Evolutionary conservation across 2,329 filamentous ascomycete genomes (phyloP), one percentile per base, ranked within the genome.

Genomic region (Pseudovirgaria hyperparasitica): DNA sequence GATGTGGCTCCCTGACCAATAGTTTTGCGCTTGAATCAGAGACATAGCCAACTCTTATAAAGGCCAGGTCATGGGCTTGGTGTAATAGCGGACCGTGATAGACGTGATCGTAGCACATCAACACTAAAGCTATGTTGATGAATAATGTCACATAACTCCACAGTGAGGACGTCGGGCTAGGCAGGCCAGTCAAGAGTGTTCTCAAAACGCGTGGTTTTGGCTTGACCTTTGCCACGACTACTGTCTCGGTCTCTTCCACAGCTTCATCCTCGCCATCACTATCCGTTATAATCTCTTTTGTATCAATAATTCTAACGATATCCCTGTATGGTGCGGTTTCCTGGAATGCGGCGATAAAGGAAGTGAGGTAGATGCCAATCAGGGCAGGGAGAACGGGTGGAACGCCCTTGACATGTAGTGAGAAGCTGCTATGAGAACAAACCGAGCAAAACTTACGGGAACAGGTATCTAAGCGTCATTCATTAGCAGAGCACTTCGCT

Each of bases 41-140:
- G 16, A 96, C 77, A 49, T 87, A 87, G 15, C 90, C 90, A 10
- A 93, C 62, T 6, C 90, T 71, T 21, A 82, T 81, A 50, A 98
- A 92, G 0, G 85, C 82, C 8, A 93, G 60, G 37, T 92, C 75
- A 16, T 81, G 60, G 15, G 65, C 73, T 4, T 77, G 73, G 50
- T 92, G 67, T 18, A 78, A 67, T 32, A 76, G 52, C 8, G 72
- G 71, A 2, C 79, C 77, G 12, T 80, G 72, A 46, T 81, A 85
- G 9, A 92, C 64, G 20, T 86, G 70, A 50, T 98, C 90, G 15
- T 76, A 65, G 0, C 76, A 70, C 53, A 87, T 70, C 6, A 70
- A 60, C 5, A 84, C 65, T 21, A 90, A 59, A 3, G 67, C 55
- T 11, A 73, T 45, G 49, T 96, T 96, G 48, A 90, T 67, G 16